Percentiles rank a stretch among this genome's conserved stretches.
Evolutionary conservation across 129 eudicot species (phyloP).

Genomic region (Escallonia rubra): DNA sequence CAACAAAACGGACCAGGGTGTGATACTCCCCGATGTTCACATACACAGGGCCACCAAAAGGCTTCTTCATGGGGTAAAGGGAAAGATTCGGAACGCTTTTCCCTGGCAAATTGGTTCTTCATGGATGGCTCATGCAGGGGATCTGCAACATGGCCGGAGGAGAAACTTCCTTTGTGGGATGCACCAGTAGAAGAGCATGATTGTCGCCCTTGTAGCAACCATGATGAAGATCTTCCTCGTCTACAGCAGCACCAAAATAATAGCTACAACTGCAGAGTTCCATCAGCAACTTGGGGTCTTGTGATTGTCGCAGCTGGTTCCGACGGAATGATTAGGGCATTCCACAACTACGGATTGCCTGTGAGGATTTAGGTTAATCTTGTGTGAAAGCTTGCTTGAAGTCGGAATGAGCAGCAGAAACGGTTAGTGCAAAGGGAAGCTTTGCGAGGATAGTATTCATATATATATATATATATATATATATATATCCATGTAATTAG

Average conservation of each 20-base stretch:
- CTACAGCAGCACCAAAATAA: conserved; percentile 2
- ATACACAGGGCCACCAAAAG: conserved; percentile 22
- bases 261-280: conserved; percentile 15
- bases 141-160: conserved; percentile 71
- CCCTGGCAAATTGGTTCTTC: conserved; percentile 51
- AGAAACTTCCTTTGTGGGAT: conserved; percentile 43
- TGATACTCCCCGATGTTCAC: conserved; percentile 2
- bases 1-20: conserved; percentile 9
- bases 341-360: conserved; percentile 73
- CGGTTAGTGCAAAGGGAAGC: too few relatives aligned
- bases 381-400: too few relatives aligned
- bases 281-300: conserved; percentile 64
- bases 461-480: too few relatives aligned
- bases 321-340: conserved; percentile 72
- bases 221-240: conserved; percentile 1
- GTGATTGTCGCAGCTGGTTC: conserved; percentile 61
- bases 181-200: conserved; percentile 20
- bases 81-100: conserved; percentile 25
- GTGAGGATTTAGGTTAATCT: conserved; percentile 24
- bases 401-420: too few relatives aligned
- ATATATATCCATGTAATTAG: too few relatives aligned
- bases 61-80: not conserved
- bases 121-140: conserved; percentile 47
- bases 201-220: conserved; percentile 5
- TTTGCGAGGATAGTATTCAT: too few relatives aligned